Evolutionary conservation across 78 protist genomes (phyloP).

Genomic region (Monosiga brevicollis): DNA sequence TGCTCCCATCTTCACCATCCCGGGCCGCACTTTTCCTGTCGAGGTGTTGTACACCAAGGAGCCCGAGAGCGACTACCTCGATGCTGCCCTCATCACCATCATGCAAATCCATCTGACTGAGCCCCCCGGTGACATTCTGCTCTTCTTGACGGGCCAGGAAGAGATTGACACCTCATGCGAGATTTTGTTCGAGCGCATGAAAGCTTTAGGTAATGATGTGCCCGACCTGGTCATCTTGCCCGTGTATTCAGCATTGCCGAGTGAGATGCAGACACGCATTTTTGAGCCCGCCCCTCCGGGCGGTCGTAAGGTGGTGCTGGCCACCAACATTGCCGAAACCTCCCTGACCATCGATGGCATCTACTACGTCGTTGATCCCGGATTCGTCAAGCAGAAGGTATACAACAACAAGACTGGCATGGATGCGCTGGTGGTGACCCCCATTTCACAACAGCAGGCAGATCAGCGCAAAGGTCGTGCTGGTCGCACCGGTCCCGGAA

Average conservation of each 20-base stretch:
- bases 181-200: conserved; percentile 90
- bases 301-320: conserved; percentile 51
- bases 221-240: conserved; percentile 86
- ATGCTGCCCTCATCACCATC: conserved; percentile 88
- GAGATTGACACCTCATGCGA: conserved; percentile 96
- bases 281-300: conserved; percentile 92
- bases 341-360: conserved; percentile 81
- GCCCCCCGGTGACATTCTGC: conserved; percentile 93
- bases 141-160: conserved; percentile 81
- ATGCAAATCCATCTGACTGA: conserved; percentile 90
- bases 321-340: conserved; percentile 85
- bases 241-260: conserved; percentile 82
- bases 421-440: conserved; percentile 94
- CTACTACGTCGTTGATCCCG: conserved; percentile 79
- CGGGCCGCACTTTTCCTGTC: conserved; percentile 91
- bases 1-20: conserved; percentile 85
- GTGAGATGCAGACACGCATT: conserved; percentile 83
- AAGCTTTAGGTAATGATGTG: conserved; percentile 59
- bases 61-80: conserved; percentile 95
- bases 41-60: conserved; percentile 79
- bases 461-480: conserved; percentile 93
- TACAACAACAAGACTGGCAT: conserved; percentile 88
- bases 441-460: conserved; percentile 90
- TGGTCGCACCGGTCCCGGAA: conserved; percentile 86
- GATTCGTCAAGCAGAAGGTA: conserved; percentile 90